Base-by-base conservation (phyloP, 2,329 filamentous ascomycete species). In the Sclerotinia borealis region DNA sequence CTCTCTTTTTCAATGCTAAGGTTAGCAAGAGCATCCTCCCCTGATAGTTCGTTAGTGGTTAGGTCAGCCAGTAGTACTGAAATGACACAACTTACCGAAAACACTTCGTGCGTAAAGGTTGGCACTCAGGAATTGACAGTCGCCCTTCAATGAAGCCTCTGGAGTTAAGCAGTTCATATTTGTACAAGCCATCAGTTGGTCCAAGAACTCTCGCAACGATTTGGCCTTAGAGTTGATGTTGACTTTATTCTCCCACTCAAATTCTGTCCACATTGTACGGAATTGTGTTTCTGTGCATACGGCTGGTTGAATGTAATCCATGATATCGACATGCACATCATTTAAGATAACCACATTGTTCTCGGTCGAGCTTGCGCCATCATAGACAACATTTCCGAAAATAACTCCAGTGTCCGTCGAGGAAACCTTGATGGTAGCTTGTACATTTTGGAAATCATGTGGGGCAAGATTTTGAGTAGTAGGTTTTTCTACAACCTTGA, bases 221-320 rank as follows among this genome's bases (percentile, higher is more conserved):
- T 93, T 96, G 69, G 91, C 92, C 82, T 97, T 98, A 68, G 91
- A 96, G 79, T 97, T 97, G 80, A 99, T 98, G 80, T 99, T 99
- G 77, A 99, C 93, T 85, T 99, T 99, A 81, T 99, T 99, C 82
- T 99, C 95, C 95, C 95, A 99, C 76, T 99, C 95, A 70, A 99
- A 99, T 75, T 99, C 95, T 43, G 95, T 99, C 95, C 95, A 99
- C 95, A 99, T 99, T n/a, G 92, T 96, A 65, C 95, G 87, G 87
- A 99, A 99, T 74, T 98, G 92, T 13, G 93, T 97, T 81, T 99
- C 95, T 5, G 92, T 95, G 82, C 95, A 99, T 19, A 92, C 88
- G 8, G 93, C 93, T 1, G 95, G 95, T 75, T 98, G 93, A 73
- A 99, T 99, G 79, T 99, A 99, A 79, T 99, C 95, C 95, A 99